Evolutionary conservation across 1,139 yeast species (phyloP).

Genomic region (Geotrichum cucujoidarum): DNA sequence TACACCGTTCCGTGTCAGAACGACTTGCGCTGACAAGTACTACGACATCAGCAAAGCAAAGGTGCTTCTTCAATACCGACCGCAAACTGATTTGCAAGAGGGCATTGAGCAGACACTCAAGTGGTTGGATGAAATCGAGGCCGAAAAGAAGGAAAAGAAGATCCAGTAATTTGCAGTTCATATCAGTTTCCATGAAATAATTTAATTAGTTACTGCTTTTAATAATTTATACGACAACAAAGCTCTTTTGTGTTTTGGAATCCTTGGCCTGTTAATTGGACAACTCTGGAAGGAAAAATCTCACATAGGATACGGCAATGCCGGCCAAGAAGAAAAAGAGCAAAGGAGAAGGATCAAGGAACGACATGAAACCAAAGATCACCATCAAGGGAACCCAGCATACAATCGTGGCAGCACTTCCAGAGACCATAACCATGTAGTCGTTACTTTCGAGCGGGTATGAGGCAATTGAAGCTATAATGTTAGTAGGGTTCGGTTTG

Average conservation of each 20-base stretch:
- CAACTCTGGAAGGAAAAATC: constrained; percentile 19
- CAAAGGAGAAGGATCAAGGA: constrained; percentile 18
- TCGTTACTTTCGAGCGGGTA: background rate
- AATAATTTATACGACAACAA: background rate
- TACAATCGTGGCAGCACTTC: constrained; percentile 15
- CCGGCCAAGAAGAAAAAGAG: constrained; percentile 20
- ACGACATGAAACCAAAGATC: constrained; percentile 17
- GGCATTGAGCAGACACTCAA: constrained; percentile 78
- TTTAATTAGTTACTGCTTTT: background rate
- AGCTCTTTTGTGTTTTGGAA: too few species aligned
- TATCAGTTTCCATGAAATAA: background rate
- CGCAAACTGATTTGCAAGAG: constrained; percentile 72
- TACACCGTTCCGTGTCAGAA: constrained; percentile 89
- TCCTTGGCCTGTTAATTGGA: too few species aligned
- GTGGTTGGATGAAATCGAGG: constrained; percentile 73
- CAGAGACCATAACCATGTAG: constrained; percentile 10
- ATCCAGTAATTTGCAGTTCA: background rate
- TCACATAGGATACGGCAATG: constrained; percentile 18
- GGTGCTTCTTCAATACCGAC: constrained; percentile 66
- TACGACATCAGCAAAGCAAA: constrained; percentile 91
- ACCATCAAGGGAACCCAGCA: constrained; percentile 20
- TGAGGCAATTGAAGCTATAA: background rate
- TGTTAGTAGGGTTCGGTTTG: background rate
- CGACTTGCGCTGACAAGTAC: constrained; percentile 92
- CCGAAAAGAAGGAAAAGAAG: constrained; percentile 14